Base-by-base conservation (phyloP, 2,329 filamentous ascomycete genomes). In the Cryphonectria naterciae region DNA sequence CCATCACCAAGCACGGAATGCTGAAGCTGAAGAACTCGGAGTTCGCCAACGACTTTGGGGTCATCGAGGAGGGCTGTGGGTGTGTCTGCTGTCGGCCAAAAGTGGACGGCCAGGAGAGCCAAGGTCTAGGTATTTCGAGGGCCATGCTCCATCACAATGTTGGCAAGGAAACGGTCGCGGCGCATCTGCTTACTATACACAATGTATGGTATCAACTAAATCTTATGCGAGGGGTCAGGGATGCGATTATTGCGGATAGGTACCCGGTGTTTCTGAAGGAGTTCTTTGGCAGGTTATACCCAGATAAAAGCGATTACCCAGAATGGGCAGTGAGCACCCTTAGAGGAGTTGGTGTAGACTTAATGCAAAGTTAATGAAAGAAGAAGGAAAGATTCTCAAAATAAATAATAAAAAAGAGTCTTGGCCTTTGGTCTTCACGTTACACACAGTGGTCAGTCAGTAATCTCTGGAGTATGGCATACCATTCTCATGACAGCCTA, bases 191-290 rank as follows among this genome's bases (percentile, higher is more conserved):
- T 68, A 97, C 94, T 0, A 94, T 98, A 78, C 96, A 99, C 81
- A 99, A 99, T 78, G 93, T 99, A 37, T 94, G 94, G 83, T 97
- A 97, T 78, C 89, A 97, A 79, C 85, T 99, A 68, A 87, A 92
- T 72, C 83, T 99, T 76, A 98, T 98, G 94, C 84, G 86, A 28
- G 84, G 88, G 72, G 88, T 90, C 17, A 87, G 95, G 72, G 85
- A 93, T 73, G 90, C 96, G 22, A 94, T 98, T 73, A 83, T 97
- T 10, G 91, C 91, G 73, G 94, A 97, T 78, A 82, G 85, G 67
- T 98, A 92, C 79, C 95, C 96, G 1, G 87, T 84, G 1, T 97
- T 96, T 76, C 79, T 98, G 73, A 89, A 84, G 75, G 82, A 87
- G 46, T 98, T 97, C 83, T 99, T 99, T 81, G 84, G 80, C 1